phyloP scores from a whole-genome alignment of 805 yeast species.

The Hanseniaspora guilliermondii region DNA sequence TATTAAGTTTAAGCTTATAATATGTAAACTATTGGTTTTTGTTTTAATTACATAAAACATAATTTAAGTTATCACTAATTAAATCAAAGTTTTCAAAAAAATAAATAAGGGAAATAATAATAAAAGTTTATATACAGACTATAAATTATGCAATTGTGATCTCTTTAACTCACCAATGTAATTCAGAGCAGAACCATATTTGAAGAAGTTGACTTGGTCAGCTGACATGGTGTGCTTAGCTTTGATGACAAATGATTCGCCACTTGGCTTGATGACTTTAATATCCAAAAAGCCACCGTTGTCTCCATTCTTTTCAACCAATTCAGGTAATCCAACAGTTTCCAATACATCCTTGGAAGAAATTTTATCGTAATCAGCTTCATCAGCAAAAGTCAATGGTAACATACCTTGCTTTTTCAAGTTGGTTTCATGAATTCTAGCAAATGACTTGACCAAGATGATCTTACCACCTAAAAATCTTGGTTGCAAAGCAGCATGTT shows the following conservation, averaged over 20 bases:
- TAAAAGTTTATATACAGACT: background rate
- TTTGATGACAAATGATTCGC: slow-evolving; percentile 54
- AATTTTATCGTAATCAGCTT: slow-evolving; percentile 73
- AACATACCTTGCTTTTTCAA: slow-evolving; percentile 96
- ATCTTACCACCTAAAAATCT: slow-evolving; percentile 85
- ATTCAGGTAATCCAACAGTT: slow-evolving; percentile 59
- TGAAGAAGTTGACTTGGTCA: slow-evolving; percentile 92
- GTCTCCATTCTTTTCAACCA: slow-evolving; percentile 70
- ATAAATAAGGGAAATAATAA: background rate
- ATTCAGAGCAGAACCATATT: slow-evolving; percentile 94
- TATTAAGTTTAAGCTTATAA: no score
- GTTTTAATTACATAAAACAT: no score
- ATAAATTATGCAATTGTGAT: background rate
- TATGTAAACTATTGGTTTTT: no score
- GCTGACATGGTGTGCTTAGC: slow-evolving; percentile 93
- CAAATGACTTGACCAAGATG: slow-evolving; percentile 85
- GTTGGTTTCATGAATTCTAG: slow-evolving; percentile 96
- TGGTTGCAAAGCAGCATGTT: slow-evolving; percentile 94
- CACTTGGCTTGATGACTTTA: slow-evolving; percentile 61
- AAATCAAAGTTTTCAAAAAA: background rate
- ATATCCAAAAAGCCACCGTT: slow-evolving; percentile 73
- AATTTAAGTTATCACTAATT: background rate
- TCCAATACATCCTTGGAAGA: slow-evolving; percentile 65
- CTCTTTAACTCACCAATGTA: slow-evolving; percentile 57
- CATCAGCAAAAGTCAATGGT: slow-evolving; percentile 85